phyloP scores from a whole-genome alignment of 371 early-diverging fungal species.

The Coemansia sp. region DNA sequence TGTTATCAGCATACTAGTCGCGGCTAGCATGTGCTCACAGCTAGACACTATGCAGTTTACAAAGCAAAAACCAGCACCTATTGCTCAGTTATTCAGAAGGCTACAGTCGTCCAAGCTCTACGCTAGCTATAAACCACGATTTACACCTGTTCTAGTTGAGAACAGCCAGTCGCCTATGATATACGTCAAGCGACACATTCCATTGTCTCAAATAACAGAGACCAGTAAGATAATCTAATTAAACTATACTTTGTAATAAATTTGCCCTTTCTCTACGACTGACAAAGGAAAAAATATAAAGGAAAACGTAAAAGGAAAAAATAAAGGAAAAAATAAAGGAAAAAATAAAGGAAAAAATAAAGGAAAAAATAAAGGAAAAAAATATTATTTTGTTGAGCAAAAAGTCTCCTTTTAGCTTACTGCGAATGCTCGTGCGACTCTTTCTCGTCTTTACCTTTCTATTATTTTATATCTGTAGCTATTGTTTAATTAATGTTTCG shows the following conservation, averaged over 20 bases:
- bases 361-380: too few relatives aligned
- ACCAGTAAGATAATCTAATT: too few relatives aligned
- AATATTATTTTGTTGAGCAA: too few relatives aligned
- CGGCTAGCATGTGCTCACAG: neutral
- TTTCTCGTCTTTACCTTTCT: neutral
- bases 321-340: too few relatives aligned
- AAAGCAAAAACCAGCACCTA: neutral
- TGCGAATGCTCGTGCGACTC: too few relatives aligned
- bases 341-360: too few relatives aligned
- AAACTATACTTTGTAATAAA: too few relatives aligned
- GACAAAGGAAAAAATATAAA: too few relatives aligned
- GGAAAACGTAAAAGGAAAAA: too few relatives aligned
- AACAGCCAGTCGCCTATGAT: neutral
- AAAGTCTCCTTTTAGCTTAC: too few relatives aligned
- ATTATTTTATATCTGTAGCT: neutral
- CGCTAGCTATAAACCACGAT: neutral
- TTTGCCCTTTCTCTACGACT: too few relatives aligned
- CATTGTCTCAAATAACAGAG: neutral
- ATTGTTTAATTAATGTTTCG: neutral
- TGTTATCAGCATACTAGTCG: neutral
- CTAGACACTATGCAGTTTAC: neutral
- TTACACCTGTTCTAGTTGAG: neutral
- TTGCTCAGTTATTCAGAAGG: neutral
- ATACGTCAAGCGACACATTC: neutral
- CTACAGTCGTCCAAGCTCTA: conserved; percentile 4